Conservation (phyloP, 768 basidiomycete genomes). For the Podaxis sp. region DNA sequence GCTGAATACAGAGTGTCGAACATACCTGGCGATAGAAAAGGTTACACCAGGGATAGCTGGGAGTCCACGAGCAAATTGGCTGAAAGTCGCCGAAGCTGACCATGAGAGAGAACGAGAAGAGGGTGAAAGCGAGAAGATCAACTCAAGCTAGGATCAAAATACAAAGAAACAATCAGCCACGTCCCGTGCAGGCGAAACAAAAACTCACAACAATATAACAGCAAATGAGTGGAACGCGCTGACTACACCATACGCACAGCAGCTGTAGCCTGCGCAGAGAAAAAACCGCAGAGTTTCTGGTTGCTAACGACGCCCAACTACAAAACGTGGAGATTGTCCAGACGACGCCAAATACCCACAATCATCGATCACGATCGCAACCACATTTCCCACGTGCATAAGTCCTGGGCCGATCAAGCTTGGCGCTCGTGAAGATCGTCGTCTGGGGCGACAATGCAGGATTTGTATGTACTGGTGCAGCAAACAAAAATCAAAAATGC, state of each 20-base stretch:
- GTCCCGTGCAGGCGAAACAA: neutral
- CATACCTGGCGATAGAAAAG: conserved; percentile 87
- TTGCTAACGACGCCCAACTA: neutral
- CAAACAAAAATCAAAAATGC: neutral
- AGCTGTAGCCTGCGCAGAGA: neutral
- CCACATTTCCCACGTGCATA: neutral
- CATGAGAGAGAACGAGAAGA: conserved; percentile 24
- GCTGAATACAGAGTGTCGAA: conserved; percentile 21
- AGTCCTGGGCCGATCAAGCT: no score
- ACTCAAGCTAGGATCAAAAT: neutral
- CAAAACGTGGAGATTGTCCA: neutral
- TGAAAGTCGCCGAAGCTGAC: conserved; percentile 73
- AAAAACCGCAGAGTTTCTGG: neutral
- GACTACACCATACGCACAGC: neutral
- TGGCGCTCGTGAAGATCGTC: no score
- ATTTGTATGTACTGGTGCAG: neutral
- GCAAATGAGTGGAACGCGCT: neutral
- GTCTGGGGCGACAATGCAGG: no score
- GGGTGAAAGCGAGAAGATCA: neutral
- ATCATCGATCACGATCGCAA: neutral
- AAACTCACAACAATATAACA: neutral
- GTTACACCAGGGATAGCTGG: conserved; percentile 92
- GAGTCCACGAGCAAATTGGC: conserved; percentile 63
- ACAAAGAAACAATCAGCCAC: conserved; percentile 2
- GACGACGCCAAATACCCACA: neutral